Base-by-base conservation (phyloP, 441 rosid species). In the Pelargonium cotyledonis region DNA sequence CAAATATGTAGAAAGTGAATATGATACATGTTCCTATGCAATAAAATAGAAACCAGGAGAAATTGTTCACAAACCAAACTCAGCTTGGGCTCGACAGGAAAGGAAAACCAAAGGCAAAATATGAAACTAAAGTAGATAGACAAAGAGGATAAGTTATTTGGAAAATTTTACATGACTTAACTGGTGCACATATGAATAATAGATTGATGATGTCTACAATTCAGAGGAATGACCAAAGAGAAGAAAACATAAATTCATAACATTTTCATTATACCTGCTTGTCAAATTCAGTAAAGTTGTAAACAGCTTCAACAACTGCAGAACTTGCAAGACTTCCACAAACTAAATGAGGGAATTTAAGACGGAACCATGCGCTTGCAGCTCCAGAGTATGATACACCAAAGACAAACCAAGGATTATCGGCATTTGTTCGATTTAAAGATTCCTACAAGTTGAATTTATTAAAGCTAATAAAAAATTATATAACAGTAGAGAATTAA, bases 271-370 rank as follows among this genome's bases (percentile, higher is more conserved):
- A 26, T 26, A 87, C 98, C 96, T 94, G 98, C 80, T 71, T 76
- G 80, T 94, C 98, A 80, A 74, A 94, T 73, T 87, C 89, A 61
- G 88, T 74, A 82, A 73, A 94, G 65, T 91, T 77, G 64, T 87
- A 87, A 61, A 94, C 88, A 70, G 98, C 93, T 66, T 79, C 91
- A 82, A 91, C 97, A 77, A 94, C 98, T 0, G 95, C 98, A 23
- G 97, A 94, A 82, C 98, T 94, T 67, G 98, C 97, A 26, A 94
- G 93, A 77, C 98, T 94, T 85, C 96, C 95, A 49, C 98, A 94
- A 0, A 97, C 85, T 72, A 91, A 76, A 77, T 94, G 98, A 65
- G 98, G 98, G 66, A 86, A 93, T 75, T 93, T 93, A 19, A 93
- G 96, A 55, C 90, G 88, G 77, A 89, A 93, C 97, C 98, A 93